Evolutionary conservation across 345 rosid genomes (phyloP).

Genomic region (Citrus cavaleriei): DNA sequence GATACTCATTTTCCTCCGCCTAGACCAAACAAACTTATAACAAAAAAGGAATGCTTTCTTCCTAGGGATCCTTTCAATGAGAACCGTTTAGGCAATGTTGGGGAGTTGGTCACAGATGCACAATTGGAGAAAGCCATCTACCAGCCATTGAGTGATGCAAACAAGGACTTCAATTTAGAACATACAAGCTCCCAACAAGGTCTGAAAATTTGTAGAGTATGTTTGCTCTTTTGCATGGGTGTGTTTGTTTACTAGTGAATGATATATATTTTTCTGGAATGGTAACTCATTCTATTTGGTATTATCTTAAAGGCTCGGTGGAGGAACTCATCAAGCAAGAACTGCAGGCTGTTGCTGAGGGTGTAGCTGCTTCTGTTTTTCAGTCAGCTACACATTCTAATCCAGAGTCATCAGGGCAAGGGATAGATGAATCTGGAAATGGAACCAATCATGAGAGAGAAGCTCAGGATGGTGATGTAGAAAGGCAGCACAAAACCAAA

Average conservation of each 20-base stretch:
- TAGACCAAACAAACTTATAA: slow-evolving; percentile 47
- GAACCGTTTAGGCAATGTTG: slow-evolving; percentile 22
- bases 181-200: slow-evolving; percentile 38
- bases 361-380: slow-evolving; percentile 60
- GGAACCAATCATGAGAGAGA: slow-evolving; percentile 28
- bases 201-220: slow-evolving; percentile 11
- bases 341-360: slow-evolving; percentile 69
- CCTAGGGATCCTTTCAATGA: slow-evolving; percentile 41
- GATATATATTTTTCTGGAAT: neutral
- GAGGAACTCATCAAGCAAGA: slow-evolving; percentile 64
- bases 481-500: slow-evolving; percentile 37
- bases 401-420: slow-evolving; percentile 22
- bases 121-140: slow-evolving; percentile 29
- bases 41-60: slow-evolving; percentile 33
- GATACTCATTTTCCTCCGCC: slow-evolving; percentile 56
- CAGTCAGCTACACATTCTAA: slow-evolving; percentile 30
- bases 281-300: slow-evolving; percentile 10
- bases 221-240: neutral
- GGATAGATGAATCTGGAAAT: slow-evolving; percentile 22
- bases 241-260: neutral
- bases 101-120: slow-evolving; percentile 22
- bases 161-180: slow-evolving; percentile 32
- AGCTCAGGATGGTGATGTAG: slow-evolving; percentile 22
- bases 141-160: slow-evolving; percentile 24
- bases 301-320: slow-evolving; percentile 27